Base-by-base conservation (phyloP, 2,329 filamentous ascomycete genomes). In the Atkinsonella hypoxylon region DNA sequence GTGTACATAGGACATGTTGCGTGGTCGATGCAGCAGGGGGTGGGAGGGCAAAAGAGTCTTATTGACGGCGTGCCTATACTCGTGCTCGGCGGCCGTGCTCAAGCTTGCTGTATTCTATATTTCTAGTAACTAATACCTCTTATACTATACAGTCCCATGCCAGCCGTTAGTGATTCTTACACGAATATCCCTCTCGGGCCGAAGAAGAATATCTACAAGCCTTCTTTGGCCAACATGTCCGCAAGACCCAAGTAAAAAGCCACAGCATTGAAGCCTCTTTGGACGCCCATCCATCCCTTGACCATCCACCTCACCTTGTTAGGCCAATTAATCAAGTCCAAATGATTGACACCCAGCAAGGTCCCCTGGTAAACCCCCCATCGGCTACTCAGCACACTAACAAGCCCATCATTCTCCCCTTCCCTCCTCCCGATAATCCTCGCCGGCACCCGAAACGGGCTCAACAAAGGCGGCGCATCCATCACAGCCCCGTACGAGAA, bases 141-240 rank as follows among this genome's bases (percentile, higher is more conserved):
- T 41, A 12, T 34, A 13, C 11, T 10, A 11, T 12, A 5, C 17
- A 4, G 13, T 38, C 12, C 12, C 26, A 36, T 20, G 42, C 11
- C 42, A 7, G 26, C 26, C 8, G 8, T 6, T 26, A 26, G 7
- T 7, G 26, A 26, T 26, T 26, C 26, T 26, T 26, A 8, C 26
- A 26, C 17, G 1, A n/a, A 11, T 2, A 6, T 32, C 15, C 26
- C 15, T 26, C 26, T 26, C 26, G 6, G 11, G 11, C 34, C 5
- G 34, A 36, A 36, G 15, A 15, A 36, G 7, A 3, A 26, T 12
- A 4, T 31, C 12, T 53, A 72, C 17, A 70, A 54, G 1, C 78
- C 81, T 60, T 87, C 82, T 58, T 82, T 83, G 2, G 84, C 81
- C 47, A 88, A 67, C 83, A 86, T 87, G 59, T 87, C 78, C 11